Base-by-base conservation (phyloP, 1,284 basidiomycete species). In the Rhizopogon parksii region DNA sequence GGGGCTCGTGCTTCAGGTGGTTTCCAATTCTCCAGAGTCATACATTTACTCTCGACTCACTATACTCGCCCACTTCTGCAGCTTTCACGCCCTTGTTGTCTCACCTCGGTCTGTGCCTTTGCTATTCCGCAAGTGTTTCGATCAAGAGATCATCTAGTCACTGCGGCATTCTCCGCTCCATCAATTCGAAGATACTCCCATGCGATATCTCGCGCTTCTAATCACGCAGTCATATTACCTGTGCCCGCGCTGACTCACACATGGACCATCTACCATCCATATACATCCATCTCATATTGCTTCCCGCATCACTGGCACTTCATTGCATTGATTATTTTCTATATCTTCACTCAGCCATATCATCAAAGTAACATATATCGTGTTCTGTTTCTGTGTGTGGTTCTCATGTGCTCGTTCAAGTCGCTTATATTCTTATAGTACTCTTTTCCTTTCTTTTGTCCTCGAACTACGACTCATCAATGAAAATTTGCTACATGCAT, bases 281-380 rank as follows among this genome's bases (percentile, higher is more conserved):
- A 25, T 43, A 43, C 12, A 43, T 45, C 14, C 12, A 43, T 43
- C 42, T n/a, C 30, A 45, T 40, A 1, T 19, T 17, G 9, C 19
- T 32, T 21, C 25, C 11, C 3, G 42, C 42, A 34, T 45, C 14
- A 7, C 17, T 34, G 42, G 11, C 36, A 17, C 15, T 42, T 42
- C 25, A 27, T 42, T 3, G 30, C 42, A 45, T 45, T 45, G 30
- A 19, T 17, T n/a, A 19, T 19, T 32, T 32, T 30, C 27, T 32
- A 43, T 19, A 21, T 45, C 42, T 45, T 45, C 42, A 45, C 30
- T 45, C 42, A 32, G 8, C 14, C 42, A 43, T 27, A 42, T 34
- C 42, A 45, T 32, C 15, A 24, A 42, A 42, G 6, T 42, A 42
- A 30, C 15, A 43, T 42, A 42, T 45, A 45, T 17, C 42, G n/a